Evolutionary conservation across 1,284 basidiomycete species (phyloP).

Genomic region (Ustilago tritici): DNA sequence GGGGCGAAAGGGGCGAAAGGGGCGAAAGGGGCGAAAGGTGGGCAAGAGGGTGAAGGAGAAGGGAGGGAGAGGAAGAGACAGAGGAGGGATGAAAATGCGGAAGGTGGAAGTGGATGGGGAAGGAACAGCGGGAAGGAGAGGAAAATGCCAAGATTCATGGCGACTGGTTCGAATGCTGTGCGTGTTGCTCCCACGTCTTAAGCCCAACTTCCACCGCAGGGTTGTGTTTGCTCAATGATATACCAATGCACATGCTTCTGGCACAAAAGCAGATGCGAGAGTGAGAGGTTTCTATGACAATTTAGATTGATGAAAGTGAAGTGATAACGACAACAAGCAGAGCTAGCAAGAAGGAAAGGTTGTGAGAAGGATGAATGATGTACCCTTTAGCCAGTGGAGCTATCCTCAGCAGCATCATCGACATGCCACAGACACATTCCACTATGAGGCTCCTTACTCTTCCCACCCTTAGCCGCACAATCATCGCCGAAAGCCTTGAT

Average conservation of each 20-base stretch:
- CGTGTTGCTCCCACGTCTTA: slow-evolving; percentile 48
- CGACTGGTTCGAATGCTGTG: slow-evolving; percentile 55
- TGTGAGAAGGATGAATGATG: neutral
- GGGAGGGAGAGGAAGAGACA: slow-evolving; percentile 8
- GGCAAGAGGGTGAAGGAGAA: slow-evolving; percentile 21
- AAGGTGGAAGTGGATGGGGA: slow-evolving; percentile 33
- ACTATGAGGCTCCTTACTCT: slow-evolving; percentile 20
- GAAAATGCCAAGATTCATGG: slow-evolving; percentile 51
- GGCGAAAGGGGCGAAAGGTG: slow-evolving; percentile 21
- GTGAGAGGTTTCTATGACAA: slow-evolving; percentile 11
- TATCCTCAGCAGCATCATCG: slow-evolving; percentile 25
- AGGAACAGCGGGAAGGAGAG: slow-evolving; percentile 22
- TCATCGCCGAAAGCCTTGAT: slow-evolving; percentile 25
- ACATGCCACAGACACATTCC: slow-evolving; percentile 46
- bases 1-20: no score
- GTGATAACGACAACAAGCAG: neutral
- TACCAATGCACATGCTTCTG: slow-evolving; percentile 19
- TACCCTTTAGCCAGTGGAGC: neutral
- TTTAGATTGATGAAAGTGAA: neutral
- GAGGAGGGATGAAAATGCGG: slow-evolving; percentile 8
- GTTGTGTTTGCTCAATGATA: slow-evolving; percentile 15
- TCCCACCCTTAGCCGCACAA: slow-evolving; percentile 27
- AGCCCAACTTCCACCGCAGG: neutral
- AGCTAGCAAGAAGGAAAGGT: neutral
- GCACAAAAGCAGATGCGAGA: neutral